phyloP scores from a whole-genome alignment of 345 rosid species.

The Mallotus nudiflorus region DNA sequence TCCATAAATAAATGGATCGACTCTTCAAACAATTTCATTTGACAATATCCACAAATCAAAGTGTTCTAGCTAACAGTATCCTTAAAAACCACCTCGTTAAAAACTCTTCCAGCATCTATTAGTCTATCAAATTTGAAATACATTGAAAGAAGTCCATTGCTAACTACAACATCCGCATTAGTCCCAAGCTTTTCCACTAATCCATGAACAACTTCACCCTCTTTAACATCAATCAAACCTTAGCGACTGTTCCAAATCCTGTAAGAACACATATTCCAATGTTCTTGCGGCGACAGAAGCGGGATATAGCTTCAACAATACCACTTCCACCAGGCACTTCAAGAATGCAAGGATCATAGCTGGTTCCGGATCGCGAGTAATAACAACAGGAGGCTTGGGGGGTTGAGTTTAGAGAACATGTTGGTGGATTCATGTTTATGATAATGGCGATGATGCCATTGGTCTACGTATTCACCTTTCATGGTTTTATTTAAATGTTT shows the following conservation, averaged over 20 bases:
- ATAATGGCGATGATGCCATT: slow-evolving; percentile 5
- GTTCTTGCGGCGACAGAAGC: slow-evolving; percentile 64
- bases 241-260: slow-evolving; percentile 79
- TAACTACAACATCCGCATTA: slow-evolving; percentile 35
- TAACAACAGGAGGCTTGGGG: slow-evolving; percentile 65
- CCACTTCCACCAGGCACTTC: slow-evolving; percentile 80
- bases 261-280: slow-evolving; percentile 68
- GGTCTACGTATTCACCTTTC: slow-evolving; percentile 63
- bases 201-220: slow-evolving; percentile 49
- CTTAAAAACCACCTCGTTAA: slow-evolving; percentile 49
- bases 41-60: slow-evolving; percentile 57
- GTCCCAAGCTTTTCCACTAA: slow-evolving; percentile 54
- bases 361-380: slow-evolving; percentile 67
- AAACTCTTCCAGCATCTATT: slow-evolving; percentile 43
- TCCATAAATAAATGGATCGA: slow-evolving; percentile 44
- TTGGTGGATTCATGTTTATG: slow-evolving; percentile 31
- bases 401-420: slow-evolving; percentile 67
- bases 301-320: slow-evolving; percentile 55
- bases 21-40: slow-evolving; percentile 43
- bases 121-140: slow-evolving; percentile 52
- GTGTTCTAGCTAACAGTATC: slow-evolving; percentile 63
- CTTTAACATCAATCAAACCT: slow-evolving; percentile 38
- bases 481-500: slow-evolving; percentile 22
- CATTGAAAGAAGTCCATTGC: slow-evolving; percentile 59
- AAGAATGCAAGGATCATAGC: slow-evolving; percentile 83